Percentiles rank a stretch among this genome's conserved stretches.
Conservation (phyloP, 2,329 filamentous ascomycete genomes). For the Nothopassalora personata region DNA sequence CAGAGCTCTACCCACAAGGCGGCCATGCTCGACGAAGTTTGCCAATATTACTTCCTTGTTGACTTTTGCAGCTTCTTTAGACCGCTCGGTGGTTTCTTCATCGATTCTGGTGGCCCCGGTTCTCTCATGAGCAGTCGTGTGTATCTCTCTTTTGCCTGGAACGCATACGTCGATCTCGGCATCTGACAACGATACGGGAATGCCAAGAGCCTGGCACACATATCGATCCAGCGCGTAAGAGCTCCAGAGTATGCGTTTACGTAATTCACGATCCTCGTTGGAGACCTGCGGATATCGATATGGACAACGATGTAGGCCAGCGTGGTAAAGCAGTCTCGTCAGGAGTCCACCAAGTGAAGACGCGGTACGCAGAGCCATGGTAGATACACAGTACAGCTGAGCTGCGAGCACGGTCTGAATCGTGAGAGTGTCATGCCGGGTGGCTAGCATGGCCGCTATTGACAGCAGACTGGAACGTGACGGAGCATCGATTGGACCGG, state of each 20-base stretch:
- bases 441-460: constrained; percentile 36
- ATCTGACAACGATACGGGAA: constrained; percentile 35
- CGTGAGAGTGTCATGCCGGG: constrained; percentile 42
- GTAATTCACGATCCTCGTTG: constrained; percentile 30
- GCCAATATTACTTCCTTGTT: constrained; percentile 20
- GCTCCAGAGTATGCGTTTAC: constrained; percentile 41
- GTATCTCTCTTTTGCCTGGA: constrained; percentile 28
- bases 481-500: constrained; percentile 31
- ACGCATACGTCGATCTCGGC: constrained; percentile 38
- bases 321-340: constrained; percentile 45
- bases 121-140: constrained; percentile 11
- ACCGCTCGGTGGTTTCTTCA: background rate
- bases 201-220: constrained; percentile 35
- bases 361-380: constrained; percentile 46
- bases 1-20: constrained; percentile 19
- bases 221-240: constrained; percentile 38
- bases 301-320: constrained; percentile 49
- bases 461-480: constrained; percentile 33
- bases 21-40: constrained; percentile 24
- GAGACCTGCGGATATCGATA: constrained; percentile 40
- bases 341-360: constrained; percentile 47
- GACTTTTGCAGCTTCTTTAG: background rate
- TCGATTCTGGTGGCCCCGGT: background rate
- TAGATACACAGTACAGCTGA: constrained; percentile 46
- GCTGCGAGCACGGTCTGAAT: constrained; percentile 47